Evolutionary conservation across 2,329 filamentous ascomycete genomes (phyloP), one percentile per base, ranked within the genome.

Genomic region (Intubia oerlemansii): DNA sequence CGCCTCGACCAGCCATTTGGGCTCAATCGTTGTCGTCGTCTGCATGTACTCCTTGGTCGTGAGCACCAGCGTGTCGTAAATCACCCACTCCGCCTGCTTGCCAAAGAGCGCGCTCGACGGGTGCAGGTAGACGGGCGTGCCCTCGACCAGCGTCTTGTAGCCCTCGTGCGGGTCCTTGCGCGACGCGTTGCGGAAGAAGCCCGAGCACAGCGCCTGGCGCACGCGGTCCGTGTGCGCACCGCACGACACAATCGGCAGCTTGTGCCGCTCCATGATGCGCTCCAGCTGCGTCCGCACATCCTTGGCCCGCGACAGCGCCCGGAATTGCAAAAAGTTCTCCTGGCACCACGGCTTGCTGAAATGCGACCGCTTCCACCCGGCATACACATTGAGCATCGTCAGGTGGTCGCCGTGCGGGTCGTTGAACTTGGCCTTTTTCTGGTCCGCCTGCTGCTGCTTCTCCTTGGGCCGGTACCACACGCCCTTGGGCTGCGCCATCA

Each of bases 1-100:
- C 10, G 84, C 85, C 43, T 93, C 84, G 1, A 95, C 82, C 14
- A 98, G 64, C 70, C 70, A 76, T 44, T 91, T 92, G 7, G 88
- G 85, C 52, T 98, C 88, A 42, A 98, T 95, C 4, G 67, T 66
- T 4, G 81, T 92, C 10, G 82, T 88, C 46, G 69, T 79, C 44
- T 92, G 84, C 88, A 98, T 95, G 51, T 95, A 98, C 54, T 98
- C 88, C 54, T 91, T 85, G 15, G 78, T 90, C 15, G 88, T 98
- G 41, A 95, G 62, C 7, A 95, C 80, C 13, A 98, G 59, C 30
- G 70, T 74, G 44, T 93, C 75, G 47, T 92, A 98, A 31, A 98
- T 79, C 19, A 95, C 88, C 62, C 90, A 90, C 52, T 98, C 88
- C 1, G 84, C 77, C 34, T 85, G 79, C 52, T 95, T 95, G 29